Base-by-base conservation (phyloP, 2,329 filamentous ascomycete genomes). In the Cladosporium oxysporum region DNA sequence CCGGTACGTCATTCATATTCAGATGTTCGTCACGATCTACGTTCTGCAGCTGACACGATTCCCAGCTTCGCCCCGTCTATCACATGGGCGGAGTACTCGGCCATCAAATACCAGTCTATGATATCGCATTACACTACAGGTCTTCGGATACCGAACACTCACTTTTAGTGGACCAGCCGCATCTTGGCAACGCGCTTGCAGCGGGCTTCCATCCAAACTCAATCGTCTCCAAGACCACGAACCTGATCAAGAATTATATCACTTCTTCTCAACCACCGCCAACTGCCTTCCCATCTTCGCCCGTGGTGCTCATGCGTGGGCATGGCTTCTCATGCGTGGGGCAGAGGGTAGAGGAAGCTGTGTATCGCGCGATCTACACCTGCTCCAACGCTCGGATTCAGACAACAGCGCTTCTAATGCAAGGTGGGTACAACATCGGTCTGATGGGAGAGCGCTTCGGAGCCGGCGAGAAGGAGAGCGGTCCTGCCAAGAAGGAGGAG, bases 291-390 rank as follows among this genome's bases (percentile, higher is more conserved):
- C 76, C 75, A 2, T 65, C 72, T 1, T 64, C 70, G 37, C 69
- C 70, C 0, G 71, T 71, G 1, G 74, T 77, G 52, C 67, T 77
- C 18, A 79, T 82, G 74, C 79, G 80, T 62, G 76, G 78, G 1
- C 81, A 83, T 67, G 81, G 81, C 28, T 82, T 83, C 66, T 80
- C 80, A 1, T 79, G 77, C 12, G 72, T 78, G 0, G 81, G 79
- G 0, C 71, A 73, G 2, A 75, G 76, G 10, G 79, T 83, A 64
- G 77, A 82, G 69, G 79, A 81, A 68, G 79, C 77, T 0, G 81
- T 83, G 0, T 82, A 78, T 66, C 78, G 81, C 62, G 78, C 80
- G 1, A 78, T 82, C 23, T 83, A 79, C 69, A 81, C 79, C 1
- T 73, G 71, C 61, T 66, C 68, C 3, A 77, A 77, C 47, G 81